phyloP scores from a whole-genome alignment of 257 asterid species.

The Fraxinus anomala region DNA sequence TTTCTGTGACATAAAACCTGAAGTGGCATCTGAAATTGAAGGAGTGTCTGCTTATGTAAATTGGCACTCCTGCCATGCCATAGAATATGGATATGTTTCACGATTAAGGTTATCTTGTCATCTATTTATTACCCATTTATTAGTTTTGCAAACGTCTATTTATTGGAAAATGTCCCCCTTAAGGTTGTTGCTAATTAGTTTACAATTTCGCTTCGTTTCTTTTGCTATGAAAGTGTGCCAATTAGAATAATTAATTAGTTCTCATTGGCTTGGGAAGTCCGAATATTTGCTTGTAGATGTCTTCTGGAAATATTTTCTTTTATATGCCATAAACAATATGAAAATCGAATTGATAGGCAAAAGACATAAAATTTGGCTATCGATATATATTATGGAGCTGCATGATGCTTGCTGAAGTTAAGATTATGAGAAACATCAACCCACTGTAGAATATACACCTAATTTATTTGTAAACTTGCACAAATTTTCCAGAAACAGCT shows the following conservation, averaged over 20 bases:
- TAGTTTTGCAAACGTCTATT: neutral
- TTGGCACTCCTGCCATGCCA: neutral
- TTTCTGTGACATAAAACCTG: neutral
- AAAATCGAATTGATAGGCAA: neutral
- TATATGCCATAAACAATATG: too few species aligned
- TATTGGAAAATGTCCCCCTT: neutral
- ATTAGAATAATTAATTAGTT: too few species aligned
- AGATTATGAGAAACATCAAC: neutral
- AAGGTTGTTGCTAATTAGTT: too few species aligned
- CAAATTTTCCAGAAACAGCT: neutral
- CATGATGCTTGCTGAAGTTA: neutral
- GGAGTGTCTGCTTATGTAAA: neutral
- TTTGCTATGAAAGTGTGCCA: neutral
- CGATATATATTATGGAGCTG: neutral
- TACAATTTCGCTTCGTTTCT: neutral
- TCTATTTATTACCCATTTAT: neutral
- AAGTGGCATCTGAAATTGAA: neutral
- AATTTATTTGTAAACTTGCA: too few species aligned
- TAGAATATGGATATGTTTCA: neutral
- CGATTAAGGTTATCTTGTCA: neutral
- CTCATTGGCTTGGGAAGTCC: too few species aligned
- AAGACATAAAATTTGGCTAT: neutral
- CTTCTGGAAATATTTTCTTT: too few species aligned
- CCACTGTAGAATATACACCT: neutral
- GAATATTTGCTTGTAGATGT: too few species aligned